A percentile compares a stretch with the other conserved stretches of the same genome.
Conservation (phyloP, 2,329 filamentous ascomycete genomes). For the Aciculosporium take region DNA sequence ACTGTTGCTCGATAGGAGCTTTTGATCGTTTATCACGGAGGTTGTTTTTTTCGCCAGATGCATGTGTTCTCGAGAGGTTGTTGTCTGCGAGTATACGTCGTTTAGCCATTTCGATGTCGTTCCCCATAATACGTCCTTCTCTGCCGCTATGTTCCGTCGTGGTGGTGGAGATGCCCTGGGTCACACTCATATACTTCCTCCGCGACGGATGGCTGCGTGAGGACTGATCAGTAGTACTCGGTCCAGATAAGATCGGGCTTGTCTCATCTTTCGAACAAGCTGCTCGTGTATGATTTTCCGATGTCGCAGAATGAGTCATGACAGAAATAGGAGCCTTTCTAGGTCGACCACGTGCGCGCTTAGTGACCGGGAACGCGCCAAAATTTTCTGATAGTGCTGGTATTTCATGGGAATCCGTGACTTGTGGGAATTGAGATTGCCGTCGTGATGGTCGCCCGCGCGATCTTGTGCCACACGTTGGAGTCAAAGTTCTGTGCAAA, state of each 20-base stretch:
- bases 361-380: constrained; percentile 4
- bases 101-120: not conserved
- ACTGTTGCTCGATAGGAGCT: constrained; percentile 14
- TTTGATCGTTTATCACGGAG: not conserved
- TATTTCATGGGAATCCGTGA: not conserved
- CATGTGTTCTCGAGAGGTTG: not conserved
- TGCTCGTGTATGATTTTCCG: not conserved
- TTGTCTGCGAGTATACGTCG: not conserved
- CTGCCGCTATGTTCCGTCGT: not conserved
- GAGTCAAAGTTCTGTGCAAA: not conserved
- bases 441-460: constrained; percentile 21
- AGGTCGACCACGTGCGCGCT: constrained; percentile 16
- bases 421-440: constrained; percentile 5
- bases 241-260: not conserved
- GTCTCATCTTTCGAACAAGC: not conserved
- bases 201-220: not conserved
- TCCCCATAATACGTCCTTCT: not conserved
- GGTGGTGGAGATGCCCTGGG: not conserved
- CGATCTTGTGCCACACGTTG: constrained; percentile 8
- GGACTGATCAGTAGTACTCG: not conserved
- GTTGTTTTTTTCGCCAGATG: not conserved
- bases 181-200: not conserved
- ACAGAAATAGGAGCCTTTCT: constrained; percentile 8
- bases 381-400: not conserved
- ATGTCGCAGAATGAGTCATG: not conserved